Base-by-base conservation (phyloP, 371 early-diverging fungal genomes). In the Nosema granulosis region DNA sequence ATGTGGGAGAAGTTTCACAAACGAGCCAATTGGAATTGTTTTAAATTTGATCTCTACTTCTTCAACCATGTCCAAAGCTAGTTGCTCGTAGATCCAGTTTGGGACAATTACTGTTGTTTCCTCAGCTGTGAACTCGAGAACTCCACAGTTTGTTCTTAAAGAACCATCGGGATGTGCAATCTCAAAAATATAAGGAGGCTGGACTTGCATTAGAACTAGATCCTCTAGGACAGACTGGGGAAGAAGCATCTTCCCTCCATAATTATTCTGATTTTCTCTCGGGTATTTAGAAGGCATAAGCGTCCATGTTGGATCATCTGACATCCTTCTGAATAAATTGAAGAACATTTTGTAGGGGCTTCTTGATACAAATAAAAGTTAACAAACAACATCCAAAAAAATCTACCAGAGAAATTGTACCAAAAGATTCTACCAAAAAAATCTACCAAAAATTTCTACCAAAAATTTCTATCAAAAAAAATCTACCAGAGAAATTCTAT, bases 1-100 rank as follows among this genome's bases (percentile, higher is more conserved):
- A 86, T 99, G 99, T 18, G 99, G 96, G 75, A 96, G 93, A 58
- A 99, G 91, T 82, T 92, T 94, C 52, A 96, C 93, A 88, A 92
- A 92, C 0, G 85, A 89, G 1, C 97, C 97, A 1, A 91, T 86
- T 12, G 92, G 90, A 31, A 97, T 86, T 0, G 88, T 86, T 9
- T 89, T 87, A 81, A 90, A 94, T 67, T 87, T 91, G 29, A 95
- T 87, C 76, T 89, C 88, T 13, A 94, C 88, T 29, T 93, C 77
- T 32, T 88, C 86, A 12, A 93, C 91, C 68, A 90, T 89, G 24
- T 90, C 85, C 43, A 93, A 80, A 2, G 83, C 77, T 54, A 97
- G 85, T 6, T 92, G 90, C 72, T 90, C 87, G 93, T 96, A 93
- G 93, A 98, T 93, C 99, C 99, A 99, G 59, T 90, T 90, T 31